Evolutionary conservation across 148 eudicot species (phyloP), one percentile per base, ranked within the genome.

Genomic region (Vaccinium darrowii): DNA sequence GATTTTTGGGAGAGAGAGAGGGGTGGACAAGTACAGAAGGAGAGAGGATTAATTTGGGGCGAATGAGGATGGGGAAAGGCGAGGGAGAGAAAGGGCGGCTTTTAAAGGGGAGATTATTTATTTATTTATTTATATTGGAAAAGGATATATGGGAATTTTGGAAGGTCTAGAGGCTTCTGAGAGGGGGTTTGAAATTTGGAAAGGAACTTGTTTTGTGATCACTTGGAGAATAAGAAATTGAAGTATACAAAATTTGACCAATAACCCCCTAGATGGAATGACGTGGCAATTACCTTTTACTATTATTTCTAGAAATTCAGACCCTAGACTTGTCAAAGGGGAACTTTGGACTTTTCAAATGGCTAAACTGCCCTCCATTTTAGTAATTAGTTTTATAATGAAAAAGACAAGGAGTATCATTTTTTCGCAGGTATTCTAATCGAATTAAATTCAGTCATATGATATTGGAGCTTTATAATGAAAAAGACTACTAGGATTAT

Each of bases 121-220:
- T 33, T 33, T 33, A 33, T 33, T 33, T 33, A 33, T 33, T 33
- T 33, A 33, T 33, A 33, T 33, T 33, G 36, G 36, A 33, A 1
- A 33, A 25, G 47, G 69, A 62, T 81, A 63, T n/a, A 33, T 33
- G n/a, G 57, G 81, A 71, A 21, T 80, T 71, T 1, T 39, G 25
- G 62, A 63, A 79, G 80, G 84, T 19, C 87, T 85, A 50, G 87
- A 85, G 84, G 84, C 62, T 85, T 81, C 87, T 49, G 51, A 10
- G 0, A 15, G 74, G 51, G 60, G 62, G 52, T 49, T 73, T 85
- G 75, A 81, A 80, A 25, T 43, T 81, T 80, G 52, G 52, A 72
- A 69, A 63, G 71, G 71, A 21, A 63, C 25, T 3, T 19, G 71
- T n/a, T 7, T 63, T 13, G 30, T 33, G 36, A 63, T 63, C 36